Evolutionary conservation across 2,329 filamentous ascomycete species (phyloP).

Genomic region (Phoma sp.): DNA sequence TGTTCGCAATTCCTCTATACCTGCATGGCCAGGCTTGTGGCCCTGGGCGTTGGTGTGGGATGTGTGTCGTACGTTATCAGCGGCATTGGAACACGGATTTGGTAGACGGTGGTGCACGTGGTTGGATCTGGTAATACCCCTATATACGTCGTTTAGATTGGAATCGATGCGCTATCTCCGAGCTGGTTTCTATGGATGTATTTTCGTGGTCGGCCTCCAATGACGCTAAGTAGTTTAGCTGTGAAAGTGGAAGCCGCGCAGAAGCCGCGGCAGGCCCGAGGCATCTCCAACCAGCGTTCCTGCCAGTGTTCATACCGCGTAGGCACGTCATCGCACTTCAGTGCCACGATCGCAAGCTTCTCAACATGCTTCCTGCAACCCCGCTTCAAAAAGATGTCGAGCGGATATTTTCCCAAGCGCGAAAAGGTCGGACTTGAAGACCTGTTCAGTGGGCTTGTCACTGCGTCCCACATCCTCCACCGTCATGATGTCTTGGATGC

Average conservation of each 20-base stretch:
- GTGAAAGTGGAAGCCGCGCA: not conserved
- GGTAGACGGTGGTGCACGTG: conserved; percentile 12
- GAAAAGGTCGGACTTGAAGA: conserved; percentile 47
- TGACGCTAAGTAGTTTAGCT: too few species aligned
- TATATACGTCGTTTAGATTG: conserved; percentile 17
- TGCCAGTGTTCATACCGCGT: not conserved
- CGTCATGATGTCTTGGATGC: conserved; percentile 59
- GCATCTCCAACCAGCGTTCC: conserved; percentile 7
- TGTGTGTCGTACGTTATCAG: conserved; percentile 9
- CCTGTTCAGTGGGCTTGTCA: conserved; percentile 50
- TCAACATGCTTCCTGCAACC: conserved; percentile 5
- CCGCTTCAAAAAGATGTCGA: conserved; percentile 33
- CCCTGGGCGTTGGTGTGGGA: conserved; percentile 6
- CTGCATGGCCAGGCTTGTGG: conserved; percentile 4
- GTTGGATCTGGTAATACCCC: conserved; percentile 15
- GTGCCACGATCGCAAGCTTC: not conserved
- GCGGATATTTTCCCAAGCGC: conserved; percentile 48
- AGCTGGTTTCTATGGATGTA: not conserved
- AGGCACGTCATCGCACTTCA: conserved; percentile 29
- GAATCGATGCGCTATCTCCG: conserved; percentile 3
- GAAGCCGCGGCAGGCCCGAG: conserved; percentile 1
- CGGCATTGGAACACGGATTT: conserved; percentile 14
- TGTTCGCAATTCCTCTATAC: not conserved
- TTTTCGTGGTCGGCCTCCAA: not conserved
- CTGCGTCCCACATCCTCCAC: conserved; percentile 60